A percentile compares a stretch with the other conserved stretches of the same genome.
phyloP scores from a whole-genome alignment of 306 rosid genomes.

The Medicago lupulina region DNA sequence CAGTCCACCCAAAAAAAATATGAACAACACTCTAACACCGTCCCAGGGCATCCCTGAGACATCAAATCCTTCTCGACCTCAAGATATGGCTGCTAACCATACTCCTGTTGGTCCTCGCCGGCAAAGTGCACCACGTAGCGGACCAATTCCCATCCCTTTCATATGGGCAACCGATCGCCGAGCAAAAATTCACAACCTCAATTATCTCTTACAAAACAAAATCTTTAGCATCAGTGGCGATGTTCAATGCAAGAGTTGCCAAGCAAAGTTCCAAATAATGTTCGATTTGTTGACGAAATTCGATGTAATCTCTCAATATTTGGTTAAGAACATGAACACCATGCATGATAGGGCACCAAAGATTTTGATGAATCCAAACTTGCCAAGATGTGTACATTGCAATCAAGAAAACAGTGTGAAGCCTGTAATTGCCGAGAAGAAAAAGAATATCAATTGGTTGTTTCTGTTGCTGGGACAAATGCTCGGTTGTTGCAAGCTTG shows the following conservation, averaged over 20 bases:
- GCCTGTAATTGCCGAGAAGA: slow-evolving; percentile 47
- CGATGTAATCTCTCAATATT: background rate
- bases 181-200: slow-evolving; percentile 32
- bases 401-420: slow-evolving; percentile 39
- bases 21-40: too few species aligned
- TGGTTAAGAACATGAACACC: background rate
- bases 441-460: slow-evolving; percentile 62
- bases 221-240: slow-evolving; percentile 38
- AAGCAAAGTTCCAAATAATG: slow-evolving; percentile 13
- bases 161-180: slow-evolving; percentile 59
- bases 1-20: too few species aligned
- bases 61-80: too few species aligned
- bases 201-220: background rate
- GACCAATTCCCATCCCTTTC: slow-evolving; percentile 42
- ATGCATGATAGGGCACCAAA: slow-evolving; percentile 57
- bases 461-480: slow-evolving; percentile 60
- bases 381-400: slow-evolving; percentile 48
- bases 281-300: slow-evolving; percentile 28
- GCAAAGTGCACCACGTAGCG: too few species aligned
- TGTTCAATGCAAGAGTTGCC: slow-evolving; percentile 56
- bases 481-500: slow-evolving; percentile 58
- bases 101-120: too few species aligned
- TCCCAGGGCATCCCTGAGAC: too few species aligned
- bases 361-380: slow-evolving; percentile 48
- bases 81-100: too few species aligned